Percentiles rank a stretch among this genome's conserved stretches.
phyloP scores from a whole-genome alignment of 2,329 filamentous ascomycete genomes.

The Xylaria sp. region DNA sequence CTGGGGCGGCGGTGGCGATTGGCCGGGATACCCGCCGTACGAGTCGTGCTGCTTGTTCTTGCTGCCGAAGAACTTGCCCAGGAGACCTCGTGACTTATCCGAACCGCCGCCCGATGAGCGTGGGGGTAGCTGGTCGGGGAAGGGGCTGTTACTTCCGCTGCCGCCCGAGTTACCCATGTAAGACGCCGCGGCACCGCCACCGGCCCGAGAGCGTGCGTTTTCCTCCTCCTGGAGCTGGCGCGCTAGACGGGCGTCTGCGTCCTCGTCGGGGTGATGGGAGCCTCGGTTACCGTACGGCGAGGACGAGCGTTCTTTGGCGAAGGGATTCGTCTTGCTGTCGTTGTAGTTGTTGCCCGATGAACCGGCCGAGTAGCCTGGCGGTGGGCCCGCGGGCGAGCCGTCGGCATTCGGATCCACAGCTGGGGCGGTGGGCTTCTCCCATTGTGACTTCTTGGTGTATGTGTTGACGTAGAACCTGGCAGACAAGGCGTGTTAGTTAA shows the following conservation, averaged over 20 bases:
- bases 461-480: slow-evolving; percentile 90
- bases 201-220: slow-evolving; percentile 64
- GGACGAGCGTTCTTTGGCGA: slow-evolving; percentile 55
- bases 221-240: slow-evolving; percentile 86
- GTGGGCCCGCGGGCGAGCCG: slow-evolving; percentile 66
- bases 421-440: slow-evolving; percentile 82
- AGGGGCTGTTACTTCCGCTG: slow-evolving; percentile 46
- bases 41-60: slow-evolving; percentile 49
- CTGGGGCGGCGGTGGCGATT: slow-evolving; percentile 47
- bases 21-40: slow-evolving; percentile 48
- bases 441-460: slow-evolving; percentile 88
- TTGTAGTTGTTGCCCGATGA: slow-evolving; percentile 55
- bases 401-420: slow-evolving; percentile 63
- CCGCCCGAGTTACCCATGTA: slow-evolving; percentile 47
- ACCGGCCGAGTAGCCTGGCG: slow-evolving; percentile 72
- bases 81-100: slow-evolving; percentile 57
- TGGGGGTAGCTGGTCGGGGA: slow-evolving; percentile 58
- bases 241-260: slow-evolving; percentile 65
- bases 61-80: slow-evolving; percentile 50
- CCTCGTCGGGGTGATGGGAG: slow-evolving; percentile 45
- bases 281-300: slow-evolving; percentile 20
- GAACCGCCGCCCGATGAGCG: slow-evolving; percentile 44
- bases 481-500: slow-evolving; percentile 18
- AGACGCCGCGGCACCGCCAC: slow-evolving; percentile 50
- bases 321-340: slow-evolving; percentile 78